Evolutionary conservation across 345 rosid genomes (phyloP), one percentile per base, ranked within the genome.

Genomic region (Leavenworthia alabamica): DNA sequence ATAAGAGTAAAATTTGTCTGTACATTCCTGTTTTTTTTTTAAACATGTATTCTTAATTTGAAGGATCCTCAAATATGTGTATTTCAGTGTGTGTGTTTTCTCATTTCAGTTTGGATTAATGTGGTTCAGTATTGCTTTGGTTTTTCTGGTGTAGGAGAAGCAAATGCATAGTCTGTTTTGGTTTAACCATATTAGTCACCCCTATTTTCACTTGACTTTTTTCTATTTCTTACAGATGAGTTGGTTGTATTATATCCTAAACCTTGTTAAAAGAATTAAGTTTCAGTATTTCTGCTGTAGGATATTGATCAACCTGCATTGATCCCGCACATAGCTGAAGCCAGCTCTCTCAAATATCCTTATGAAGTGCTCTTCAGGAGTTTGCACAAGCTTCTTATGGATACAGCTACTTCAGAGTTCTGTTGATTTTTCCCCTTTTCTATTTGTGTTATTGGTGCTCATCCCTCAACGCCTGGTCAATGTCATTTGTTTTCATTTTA

Each of bases 321-420:
- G 79, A 93, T 93, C 79, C 99, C 97, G 5, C 99, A 93, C 79
- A 93, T 93, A 76, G 96, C 97, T 45, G 97, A 93, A 83, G 99
- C 99, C 46, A 89, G 86, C 81, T 77, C 90, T 56, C 75, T 75
- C 71, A 93, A 89, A 76, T 89, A 93, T 80, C 97, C 97, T 12
- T 86, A 93, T 48, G 99, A 93, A 80, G 96, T 89, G 71, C 94
- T 93, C 71, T 93, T 93, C 77, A 78, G 97, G 81, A 89, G 97
- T 66, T 75, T 84, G 73, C 99, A 93, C 77, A 93, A 87, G 77
- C 82, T 93, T 70, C 95, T 93, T 50, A 82, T 93, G 90, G 99
- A 93, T 74, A 93, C 99, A 61, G 99, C 99, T 55, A 93, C 99
- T 73, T 93, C 99, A 20, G 99, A 93, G 99, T 93, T 82, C 73